phyloP scores from a whole-genome alignment of 805 yeast genomes.

The Starmerella vaccinii region DNA sequence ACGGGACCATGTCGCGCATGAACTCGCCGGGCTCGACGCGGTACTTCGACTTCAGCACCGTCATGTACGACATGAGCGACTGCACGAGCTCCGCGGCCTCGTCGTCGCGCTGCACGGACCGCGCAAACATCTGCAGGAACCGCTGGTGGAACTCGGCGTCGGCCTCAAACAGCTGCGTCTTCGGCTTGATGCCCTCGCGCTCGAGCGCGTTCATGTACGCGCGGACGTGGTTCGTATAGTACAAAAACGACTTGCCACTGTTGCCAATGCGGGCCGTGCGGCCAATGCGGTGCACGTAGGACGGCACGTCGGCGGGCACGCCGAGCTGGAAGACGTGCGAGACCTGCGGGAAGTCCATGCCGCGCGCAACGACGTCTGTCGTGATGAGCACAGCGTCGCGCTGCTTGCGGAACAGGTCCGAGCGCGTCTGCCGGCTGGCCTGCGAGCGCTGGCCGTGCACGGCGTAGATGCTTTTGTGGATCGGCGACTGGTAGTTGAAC shows the following conservation, averaged over 20 bases:
- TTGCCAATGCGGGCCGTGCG: slow-evolving; percentile 92
- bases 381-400: slow-evolving; percentile 55
- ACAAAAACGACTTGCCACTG: slow-evolving; percentile 59
- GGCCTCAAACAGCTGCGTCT: slow-evolving; percentile 11
- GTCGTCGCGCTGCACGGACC: slow-evolving; percentile 19
- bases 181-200: slow-evolving; percentile 45
- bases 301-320: slow-evolving; percentile 61
- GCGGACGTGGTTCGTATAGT: slow-evolving; percentile 46
- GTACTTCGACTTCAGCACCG: slow-evolving; percentile 21
- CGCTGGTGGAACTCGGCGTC: slow-evolving; percentile 20
- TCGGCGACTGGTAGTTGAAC: slow-evolving; percentile 2
- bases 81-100: slow-evolving; percentile 24
- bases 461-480: slow-evolving; percentile 16
- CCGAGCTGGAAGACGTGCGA: slow-evolving; percentile 77
- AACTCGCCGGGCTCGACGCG: slow-evolving; percentile 20
- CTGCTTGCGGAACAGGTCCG: slow-evolving; percentile 43
- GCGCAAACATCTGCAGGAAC: slow-evolving; percentile 15
- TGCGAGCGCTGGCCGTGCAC: slow-evolving; percentile 72
- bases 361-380: slow-evolving; percentile 93
- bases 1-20: slow-evolving; percentile 25
- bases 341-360: slow-evolving; percentile 88
- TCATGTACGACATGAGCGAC: slow-evolving; percentile 26
- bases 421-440: slow-evolving; percentile 50
- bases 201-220: slow-evolving; percentile 38
- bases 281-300: slow-evolving; percentile 86